Conservation (phyloP, 1,284 basidiomycete genomes). For the Cryptococcus sp. region DNA sequence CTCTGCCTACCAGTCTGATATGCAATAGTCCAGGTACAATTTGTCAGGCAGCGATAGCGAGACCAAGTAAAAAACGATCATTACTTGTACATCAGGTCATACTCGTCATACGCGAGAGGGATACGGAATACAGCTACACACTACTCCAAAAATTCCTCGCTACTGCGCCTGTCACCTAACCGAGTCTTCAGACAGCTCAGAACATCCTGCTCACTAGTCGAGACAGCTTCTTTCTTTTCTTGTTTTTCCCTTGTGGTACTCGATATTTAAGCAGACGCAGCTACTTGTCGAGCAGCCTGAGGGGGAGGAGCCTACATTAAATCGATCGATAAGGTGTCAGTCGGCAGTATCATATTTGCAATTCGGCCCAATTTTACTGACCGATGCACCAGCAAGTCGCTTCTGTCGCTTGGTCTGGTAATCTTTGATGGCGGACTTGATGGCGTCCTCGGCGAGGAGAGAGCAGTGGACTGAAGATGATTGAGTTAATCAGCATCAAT, state of each 20-base stretch:
- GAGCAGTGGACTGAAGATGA: conserved; percentile 55
- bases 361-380: conserved; percentile 11
- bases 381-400: conserved; percentile 29
- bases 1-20: too few species aligned
- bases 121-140: too few species aligned
- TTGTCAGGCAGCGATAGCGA: too few species aligned
- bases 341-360: too few species aligned
- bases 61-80: too few species aligned
- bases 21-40: too few species aligned
- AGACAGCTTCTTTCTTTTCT: too few species aligned
- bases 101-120: too few species aligned
- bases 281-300: not conserved
- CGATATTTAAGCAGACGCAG: not conserved
- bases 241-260: not conserved
- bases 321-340: too few species aligned
- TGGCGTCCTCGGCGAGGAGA: conserved; percentile 98
- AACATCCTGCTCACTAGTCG: not conserved
- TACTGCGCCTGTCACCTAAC: too few species aligned
- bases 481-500: not conserved
- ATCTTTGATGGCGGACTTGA: conserved; percentile 88
- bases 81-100: too few species aligned
- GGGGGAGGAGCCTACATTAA: conserved; percentile 5
- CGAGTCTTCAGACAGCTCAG: not conserved
- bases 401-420: conserved; percentile 76
- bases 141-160: too few species aligned